Conservation (phyloP, 2,329 filamentous ascomycete genomes). For the Tolypocladium endophyticum region DNA sequence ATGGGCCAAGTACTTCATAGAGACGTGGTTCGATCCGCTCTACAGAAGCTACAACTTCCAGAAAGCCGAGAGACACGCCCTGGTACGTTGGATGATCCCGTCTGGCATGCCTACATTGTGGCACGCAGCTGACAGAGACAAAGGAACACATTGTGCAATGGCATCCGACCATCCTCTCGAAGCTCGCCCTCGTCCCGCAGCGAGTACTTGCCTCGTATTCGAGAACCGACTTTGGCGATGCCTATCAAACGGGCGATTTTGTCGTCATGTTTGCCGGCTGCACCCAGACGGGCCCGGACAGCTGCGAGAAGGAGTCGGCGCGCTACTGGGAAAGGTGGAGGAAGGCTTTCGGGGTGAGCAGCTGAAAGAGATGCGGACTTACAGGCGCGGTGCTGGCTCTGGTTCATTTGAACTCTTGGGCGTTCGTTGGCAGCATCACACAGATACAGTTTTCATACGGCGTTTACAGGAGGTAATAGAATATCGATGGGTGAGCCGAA, state of each 20-base stretch:
- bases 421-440: not conserved
- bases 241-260: conserved; percentile 77
- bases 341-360: conserved; percentile 23
- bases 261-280: conserved; percentile 72
- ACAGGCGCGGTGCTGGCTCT: not conserved
- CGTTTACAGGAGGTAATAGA: not conserved
- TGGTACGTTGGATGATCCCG: conserved; percentile 46
- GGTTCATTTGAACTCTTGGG: not conserved
- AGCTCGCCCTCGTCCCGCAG: conserved; percentile 83
- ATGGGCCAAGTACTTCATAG: conserved; percentile 86
- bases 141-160: conserved; percentile 87
- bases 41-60: conserved; percentile 95
- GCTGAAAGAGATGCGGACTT: not conserved
- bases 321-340: conserved; percentile 37
- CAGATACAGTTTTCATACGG: not conserved
- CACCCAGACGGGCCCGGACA: conserved; percentile 40
- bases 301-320: conserved; percentile 63
- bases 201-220: conserved; percentile 72
- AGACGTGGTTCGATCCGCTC: conserved; percentile 92
- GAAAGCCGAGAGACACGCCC: conserved; percentile 81
- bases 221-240: conserved; percentile 40
- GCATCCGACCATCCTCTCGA: conserved; percentile 92
- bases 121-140: conserved; percentile 13
- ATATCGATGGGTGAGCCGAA: not conserved
- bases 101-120: not conserved